Evolutionary conservation across 768 basidiomycete species (phyloP), one percentile per base, ranked within the genome.

Genomic region (Lyophyllum atratum): DNA sequence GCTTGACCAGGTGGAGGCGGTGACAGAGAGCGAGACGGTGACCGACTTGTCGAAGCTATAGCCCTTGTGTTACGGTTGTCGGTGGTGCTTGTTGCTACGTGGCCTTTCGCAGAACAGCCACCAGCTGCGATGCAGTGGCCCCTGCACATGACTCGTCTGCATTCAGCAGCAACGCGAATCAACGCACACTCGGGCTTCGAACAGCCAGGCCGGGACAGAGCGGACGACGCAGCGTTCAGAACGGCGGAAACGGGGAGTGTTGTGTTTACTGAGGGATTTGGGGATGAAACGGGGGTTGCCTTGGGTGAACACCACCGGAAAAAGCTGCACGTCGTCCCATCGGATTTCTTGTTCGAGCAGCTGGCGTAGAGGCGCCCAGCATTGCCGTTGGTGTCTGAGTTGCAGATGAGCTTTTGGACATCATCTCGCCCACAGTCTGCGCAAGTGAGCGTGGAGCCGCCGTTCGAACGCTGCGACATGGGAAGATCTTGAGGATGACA

Each of bases 21-120:
- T 22, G 43, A 44, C 14, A 44, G 34, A 37, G 14, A 19, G 19
- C 17, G 43, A 6, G 43, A 21, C 24, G 19, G 24, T 8, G 24
- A 44, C 14, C 4, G 19, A 44, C 21, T 22, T 44, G 44, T 8
- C 12, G 53, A 29, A 19, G 34, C 25, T 25, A 34, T 47, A 17
- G 33, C 44, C 44, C 52, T 17, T 25, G 28, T 14, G 14, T 44
- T 19, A 21, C 43, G 4, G 8, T 44, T 44, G 43, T 44, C 8
- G 19, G 24, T 44, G 4, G 4, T 44, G 43, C 19, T 44, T 4
- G 45, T 33, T 28, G 39, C 43, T 25, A 2, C 46, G 49, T 55
- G 54, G 28, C 54, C 54, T 12, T 55, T 55, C 14, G 46, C 54
- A 17, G 29, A 17, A 39, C 54, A 55, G 5, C 54, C 54, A 24